phyloP scores from a whole-genome alignment of 176 grass and related monocot genomes.

The Ampelocalamus luodianensis region DNA sequence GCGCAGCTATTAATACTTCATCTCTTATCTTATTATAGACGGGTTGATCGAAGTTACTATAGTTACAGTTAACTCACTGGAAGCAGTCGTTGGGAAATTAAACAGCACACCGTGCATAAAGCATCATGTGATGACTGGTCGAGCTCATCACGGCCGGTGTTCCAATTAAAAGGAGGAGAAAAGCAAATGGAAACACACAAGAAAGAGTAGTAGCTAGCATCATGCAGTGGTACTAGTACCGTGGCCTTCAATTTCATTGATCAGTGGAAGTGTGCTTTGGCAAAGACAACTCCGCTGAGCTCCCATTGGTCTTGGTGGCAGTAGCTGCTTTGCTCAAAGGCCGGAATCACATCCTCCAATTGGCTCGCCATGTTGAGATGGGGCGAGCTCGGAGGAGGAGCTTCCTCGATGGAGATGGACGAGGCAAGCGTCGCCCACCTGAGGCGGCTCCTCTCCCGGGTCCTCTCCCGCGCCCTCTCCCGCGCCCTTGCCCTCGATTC shows the following conservation, averaged over 20 bases:
- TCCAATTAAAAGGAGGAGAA: neutral
- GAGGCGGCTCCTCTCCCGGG: constrained; percentile 54
- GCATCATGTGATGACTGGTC: constrained; percentile 5
- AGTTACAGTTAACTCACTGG: neutral
- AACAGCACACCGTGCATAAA: neutral
- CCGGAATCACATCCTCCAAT: neutral
- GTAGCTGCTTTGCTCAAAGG: constrained; percentile 28
- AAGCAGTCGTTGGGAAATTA: neutral
- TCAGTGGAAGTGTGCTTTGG: constrained; percentile 30
- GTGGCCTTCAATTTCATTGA: constrained; percentile 3
- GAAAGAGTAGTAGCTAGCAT: neutral
- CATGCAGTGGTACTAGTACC: neutral
- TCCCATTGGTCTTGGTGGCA: constrained; percentile 51
- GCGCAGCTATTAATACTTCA: neutral
- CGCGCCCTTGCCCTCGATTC: constrained; percentile 58
- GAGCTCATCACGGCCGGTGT: constrained; percentile 23
- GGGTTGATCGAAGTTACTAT: neutral
- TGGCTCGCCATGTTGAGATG: neutral
- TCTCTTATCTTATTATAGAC: neutral
- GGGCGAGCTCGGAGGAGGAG: neutral
- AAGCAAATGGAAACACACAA: neutral
- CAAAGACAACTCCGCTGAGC: constrained; percentile 30
- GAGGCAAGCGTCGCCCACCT: constrained; percentile 39
- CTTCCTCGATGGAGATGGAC: constrained; percentile 21
- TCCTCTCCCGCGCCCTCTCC: constrained; percentile 66